A percentile compares a stretch with the other conserved stretches of the same genome.
Evolutionary conservation across 2,329 filamentous ascomycete genomes (phyloP).

Genomic region (Chrysoporthe austroafricana): DNA sequence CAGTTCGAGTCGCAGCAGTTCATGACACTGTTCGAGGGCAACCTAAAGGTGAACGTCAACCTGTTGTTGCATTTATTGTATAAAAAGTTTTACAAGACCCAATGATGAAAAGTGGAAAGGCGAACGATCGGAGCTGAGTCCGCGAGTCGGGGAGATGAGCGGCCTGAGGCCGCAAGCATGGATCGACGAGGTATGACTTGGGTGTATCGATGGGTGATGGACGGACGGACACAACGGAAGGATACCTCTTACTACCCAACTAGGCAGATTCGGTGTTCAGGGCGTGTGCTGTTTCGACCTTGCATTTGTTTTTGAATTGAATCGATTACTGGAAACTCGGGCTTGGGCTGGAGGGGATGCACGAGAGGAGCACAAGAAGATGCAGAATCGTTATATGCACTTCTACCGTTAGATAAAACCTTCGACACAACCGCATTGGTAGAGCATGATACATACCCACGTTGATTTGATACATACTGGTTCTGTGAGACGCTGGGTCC

Average conservation of each 20-base stretch:
- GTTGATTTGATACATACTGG: not conserved
- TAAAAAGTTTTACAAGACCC: constrained; percentile 93
- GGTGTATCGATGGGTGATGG: constrained; percentile 14
- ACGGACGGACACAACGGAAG: constrained; percentile 16
- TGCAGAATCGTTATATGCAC: not conserved
- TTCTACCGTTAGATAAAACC: constrained; percentile 4
- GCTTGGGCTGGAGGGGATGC: not conserved
- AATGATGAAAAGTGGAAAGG: constrained; percentile 44
- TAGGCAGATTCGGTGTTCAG: constrained; percentile 25
- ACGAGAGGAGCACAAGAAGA: not conserved
- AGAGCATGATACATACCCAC: constrained; percentile 6
- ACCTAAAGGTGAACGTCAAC: constrained; percentile 91
- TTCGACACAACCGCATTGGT: not conserved
- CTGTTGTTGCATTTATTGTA: constrained; percentile 94
- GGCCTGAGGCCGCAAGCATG: not conserved
- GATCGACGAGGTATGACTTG: constrained; percentile 21
- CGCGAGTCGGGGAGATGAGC: not conserved
- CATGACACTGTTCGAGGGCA: constrained; percentile 89
- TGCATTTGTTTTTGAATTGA: constrained; percentile 25
- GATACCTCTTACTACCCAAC: constrained; percentile 25
- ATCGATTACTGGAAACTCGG: constrained; percentile 14
- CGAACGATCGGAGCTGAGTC: not conserved
- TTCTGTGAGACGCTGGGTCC: not conserved
- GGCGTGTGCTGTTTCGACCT: constrained; percentile 14
- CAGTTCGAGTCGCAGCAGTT: constrained; percentile 98